Percentiles rank a stretch among this genome's conserved stretches.
phyloP scores from a whole-genome alignment of 2,329 filamentous ascomycete genomes.

The Fusarium coffeatum region DNA sequence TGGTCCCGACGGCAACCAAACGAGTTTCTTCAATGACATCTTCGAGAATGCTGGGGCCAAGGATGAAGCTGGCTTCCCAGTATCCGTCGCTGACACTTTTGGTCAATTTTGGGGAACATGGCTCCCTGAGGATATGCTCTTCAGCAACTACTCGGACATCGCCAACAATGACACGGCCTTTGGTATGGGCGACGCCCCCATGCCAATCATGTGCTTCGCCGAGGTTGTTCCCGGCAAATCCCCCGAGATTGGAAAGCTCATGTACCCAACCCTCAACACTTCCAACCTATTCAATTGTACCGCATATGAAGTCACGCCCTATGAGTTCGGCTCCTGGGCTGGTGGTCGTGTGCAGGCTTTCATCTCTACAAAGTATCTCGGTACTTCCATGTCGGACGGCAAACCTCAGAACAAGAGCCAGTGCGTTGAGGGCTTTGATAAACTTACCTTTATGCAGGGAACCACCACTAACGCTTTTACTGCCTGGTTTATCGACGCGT shows the following conservation, averaged over 20 bases:
- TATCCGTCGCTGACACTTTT: conserved; percentile 45
- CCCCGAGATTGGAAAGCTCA: conserved; percentile 43
- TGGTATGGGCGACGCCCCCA: conserved; percentile 39
- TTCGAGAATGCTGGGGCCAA: conserved; percentile 43
- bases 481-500: conserved; percentile 44
- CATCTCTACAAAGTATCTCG: conserved; percentile 46
- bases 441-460: conserved; percentile 48
- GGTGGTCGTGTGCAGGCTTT: conserved; percentile 48
- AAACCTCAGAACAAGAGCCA: conserved; percentile 41
- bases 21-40: conserved; percentile 25
- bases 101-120: conserved; percentile 47
- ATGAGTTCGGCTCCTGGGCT: conserved; percentile 50
- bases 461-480: conserved; percentile 46
- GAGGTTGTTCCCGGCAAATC: conserved; percentile 48
- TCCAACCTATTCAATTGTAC: conserved; percentile 48
- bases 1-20: conserved; percentile 30
- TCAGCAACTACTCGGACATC: conserved; percentile 44
- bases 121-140: conserved; percentile 30
- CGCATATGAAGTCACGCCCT: conserved; percentile 49
- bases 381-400: conserved; percentile 46
- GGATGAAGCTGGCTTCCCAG: conserved; percentile 41
- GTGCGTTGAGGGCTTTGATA: conserved; percentile 50
- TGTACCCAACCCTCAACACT: conserved; percentile 45
- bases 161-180: conserved; percentile 28
- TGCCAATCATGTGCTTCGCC: conserved; percentile 46